These are phyloP conservation scores for Talaromyces atroroseus DNA, from an alignment of 2,329 filamentous ascomycete genomes.

Conservation along the genomic window DNA sequence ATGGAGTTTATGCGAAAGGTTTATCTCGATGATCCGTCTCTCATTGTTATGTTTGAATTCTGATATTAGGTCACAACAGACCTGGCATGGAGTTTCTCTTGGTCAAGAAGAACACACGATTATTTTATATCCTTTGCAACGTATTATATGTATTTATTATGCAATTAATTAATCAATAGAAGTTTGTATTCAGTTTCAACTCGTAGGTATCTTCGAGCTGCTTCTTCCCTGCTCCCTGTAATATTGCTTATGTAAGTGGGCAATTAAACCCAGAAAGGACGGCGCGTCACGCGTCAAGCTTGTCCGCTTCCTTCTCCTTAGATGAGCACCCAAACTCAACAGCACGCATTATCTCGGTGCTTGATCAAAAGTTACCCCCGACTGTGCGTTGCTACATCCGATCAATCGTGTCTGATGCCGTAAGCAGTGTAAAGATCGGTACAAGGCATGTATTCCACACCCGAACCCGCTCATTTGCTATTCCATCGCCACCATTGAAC, in stretches of 20 bases:
- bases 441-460: neutral
- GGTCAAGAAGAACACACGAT: constrained; percentile 1
- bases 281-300: constrained; percentile 32
- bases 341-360: neutral
- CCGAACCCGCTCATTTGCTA: neutral
- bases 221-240: neutral
- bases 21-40: neutral
- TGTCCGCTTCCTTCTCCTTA: constrained; percentile 2
- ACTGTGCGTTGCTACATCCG: neutral
- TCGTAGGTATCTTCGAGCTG: neutral
- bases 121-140: constrained; percentile 17
- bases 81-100: constrained; percentile 4
- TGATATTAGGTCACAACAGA: constrained; percentile 1
- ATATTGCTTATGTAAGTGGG: constrained; percentile 18
- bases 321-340: neutral
- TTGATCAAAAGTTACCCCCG: neutral
- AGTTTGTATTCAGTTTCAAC: neutral
- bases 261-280: constrained; percentile 10
- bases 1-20: neutral
- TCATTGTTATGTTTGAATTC: constrained; percentile 6
- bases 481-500: neutral
- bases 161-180: neutral
- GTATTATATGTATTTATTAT: neutral
- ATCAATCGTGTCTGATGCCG: neutral
- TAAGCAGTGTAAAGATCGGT: neutral